phyloP scores from a whole-genome alignment of 768 basidiomycete genomes.

The Suillus tomentosus region DNA sequence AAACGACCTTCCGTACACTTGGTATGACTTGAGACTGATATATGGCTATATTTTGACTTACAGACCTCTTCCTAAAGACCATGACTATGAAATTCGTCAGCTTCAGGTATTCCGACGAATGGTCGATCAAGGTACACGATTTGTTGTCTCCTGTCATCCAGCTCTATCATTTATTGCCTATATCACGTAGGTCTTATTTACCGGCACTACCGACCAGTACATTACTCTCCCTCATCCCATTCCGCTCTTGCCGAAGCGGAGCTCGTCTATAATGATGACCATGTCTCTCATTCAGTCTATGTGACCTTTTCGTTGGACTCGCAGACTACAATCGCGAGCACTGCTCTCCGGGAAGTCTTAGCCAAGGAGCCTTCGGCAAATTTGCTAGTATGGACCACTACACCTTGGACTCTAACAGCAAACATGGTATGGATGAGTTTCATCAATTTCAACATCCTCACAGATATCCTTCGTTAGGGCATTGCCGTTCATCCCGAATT shows the following conservation, averaged over 20 bases:
- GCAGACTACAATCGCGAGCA: constrained; percentile 20
- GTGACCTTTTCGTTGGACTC: constrained; percentile 71
- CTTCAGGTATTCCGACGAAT: constrained; percentile 82
- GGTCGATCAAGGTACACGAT: constrained; percentile 71
- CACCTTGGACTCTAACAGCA: constrained; percentile 94
- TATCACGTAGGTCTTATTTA: constrained; percentile 72
- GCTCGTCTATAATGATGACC: constrained; percentile 85
- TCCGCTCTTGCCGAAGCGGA: constrained; percentile 97
- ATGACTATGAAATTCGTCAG: constrained; percentile 86
- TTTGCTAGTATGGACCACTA: constrained; percentile 94
- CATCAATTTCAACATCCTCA: not conserved
- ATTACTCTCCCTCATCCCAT: constrained; percentile 93
- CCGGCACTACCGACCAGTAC: constrained; percentile 84
- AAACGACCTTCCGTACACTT: constrained; percentile 80
- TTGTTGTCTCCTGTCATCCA: not conserved
- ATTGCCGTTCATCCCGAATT: constrained; percentile 82
- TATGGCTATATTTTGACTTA: constrained; percentile 6
- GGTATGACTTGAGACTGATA: constrained; percentile 45
- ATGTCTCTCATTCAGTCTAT: constrained; percentile 86
- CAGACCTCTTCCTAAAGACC: constrained; percentile 51
- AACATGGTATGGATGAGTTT: constrained; percentile 71
- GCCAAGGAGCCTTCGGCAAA: constrained; percentile 39
- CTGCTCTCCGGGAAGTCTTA: constrained; percentile 35
- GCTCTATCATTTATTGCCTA: too few species aligned
- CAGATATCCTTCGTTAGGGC: constrained; percentile 52